phyloP scores from a whole-genome alignment of 2,329 filamentous ascomycete genomes.

The Colletotrichum sp. region DNA sequence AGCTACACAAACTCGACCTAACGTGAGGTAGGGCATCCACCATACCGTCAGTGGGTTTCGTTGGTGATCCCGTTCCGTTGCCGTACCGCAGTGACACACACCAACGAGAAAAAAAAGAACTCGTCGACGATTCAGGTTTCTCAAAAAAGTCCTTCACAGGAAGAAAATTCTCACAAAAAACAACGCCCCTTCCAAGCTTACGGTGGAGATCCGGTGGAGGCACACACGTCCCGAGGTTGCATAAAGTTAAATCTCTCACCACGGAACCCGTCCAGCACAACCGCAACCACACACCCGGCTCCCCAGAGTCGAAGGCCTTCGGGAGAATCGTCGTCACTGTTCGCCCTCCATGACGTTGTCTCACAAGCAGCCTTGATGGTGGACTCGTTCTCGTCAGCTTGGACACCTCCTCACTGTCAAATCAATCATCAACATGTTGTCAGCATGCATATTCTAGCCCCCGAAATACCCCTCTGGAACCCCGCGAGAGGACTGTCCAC shows the following conservation, averaged over 20 bases:
- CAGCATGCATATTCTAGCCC: constrained; percentile 8
- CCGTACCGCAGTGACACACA: not conserved
- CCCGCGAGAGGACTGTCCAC: not conserved
- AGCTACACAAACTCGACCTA: not conserved
- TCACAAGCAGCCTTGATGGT: not conserved
- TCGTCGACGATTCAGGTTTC: not conserved
- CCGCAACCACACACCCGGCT: not conserved
- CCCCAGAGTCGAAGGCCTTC: not conserved
- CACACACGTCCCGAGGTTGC: not conserved
- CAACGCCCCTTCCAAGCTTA: not conserved
- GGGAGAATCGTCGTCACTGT: not conserved
- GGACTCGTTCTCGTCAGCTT: not conserved
- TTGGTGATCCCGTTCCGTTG: not conserved
- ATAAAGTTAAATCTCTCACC: constrained; percentile 20
- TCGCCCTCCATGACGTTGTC: constrained; percentile 11
- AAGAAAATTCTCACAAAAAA: not conserved
- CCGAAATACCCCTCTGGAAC: not conserved
- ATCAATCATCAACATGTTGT: not conserved
- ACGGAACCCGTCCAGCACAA: not conserved
- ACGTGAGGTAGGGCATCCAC: not conserved
- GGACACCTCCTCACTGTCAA: not conserved
- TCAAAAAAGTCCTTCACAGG: not conserved
- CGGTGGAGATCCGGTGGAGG: constrained; percentile 20
- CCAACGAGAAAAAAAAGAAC: not conserved
- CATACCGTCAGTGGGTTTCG: not conserved